Base-by-base conservation (phyloP, 2,329 filamentous ascomycete genomes). In the Trichoderma endophyticum region DNA sequence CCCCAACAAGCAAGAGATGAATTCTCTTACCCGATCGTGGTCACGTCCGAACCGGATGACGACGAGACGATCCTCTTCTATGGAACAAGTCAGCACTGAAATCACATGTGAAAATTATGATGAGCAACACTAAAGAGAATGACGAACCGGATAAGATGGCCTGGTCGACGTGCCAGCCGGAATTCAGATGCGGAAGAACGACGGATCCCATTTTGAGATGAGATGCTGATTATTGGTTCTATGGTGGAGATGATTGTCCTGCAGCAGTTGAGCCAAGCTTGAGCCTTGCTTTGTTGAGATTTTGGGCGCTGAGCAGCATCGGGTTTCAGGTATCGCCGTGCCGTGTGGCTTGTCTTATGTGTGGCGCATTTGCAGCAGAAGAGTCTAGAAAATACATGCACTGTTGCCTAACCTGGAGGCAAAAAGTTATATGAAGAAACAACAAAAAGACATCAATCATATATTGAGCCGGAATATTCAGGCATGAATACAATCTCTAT, bases 121-220 rank as follows among this genome's bases (percentile, higher is more conserved):
- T 36, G 54, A 62, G 18, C 11, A 43, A 24, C 1, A 5, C n/a
- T 28, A 60, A 61, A 34, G 12, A 18, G 14, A 24, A 7, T 18
- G 14, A 71, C 69, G 15, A 36, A 71, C 71, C 71, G 24, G 71
- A 72, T 51, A 73, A 90, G 79, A 98, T 98, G 75, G 95, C 94
- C 84, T 98, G 95, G 86, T 98, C 96, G 79, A 99, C 96, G 82
- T 99, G 96, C 96, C 95, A 99, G 82, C 93, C 96, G 56, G 93
- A 95, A 77, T 89, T 89, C 61, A 99, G 88, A 82, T 98, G 95
- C 60, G 95, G 95, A 68, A 99, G 90, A 64, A 97, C 93, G 74
- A 98, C 93, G 78, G 94, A 97, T 77, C 94, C 94, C 87, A 89
- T 89, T 74, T 43, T 70, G 70, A 56, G 63, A 54, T 63, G 70